Percentiles rank a stretch among this genome's conserved stretches.
Evolutionary conservation across 2,329 filamentous ascomycete genomes (phyloP).

Genomic region (Ophiosphaerella narmari): DNA sequence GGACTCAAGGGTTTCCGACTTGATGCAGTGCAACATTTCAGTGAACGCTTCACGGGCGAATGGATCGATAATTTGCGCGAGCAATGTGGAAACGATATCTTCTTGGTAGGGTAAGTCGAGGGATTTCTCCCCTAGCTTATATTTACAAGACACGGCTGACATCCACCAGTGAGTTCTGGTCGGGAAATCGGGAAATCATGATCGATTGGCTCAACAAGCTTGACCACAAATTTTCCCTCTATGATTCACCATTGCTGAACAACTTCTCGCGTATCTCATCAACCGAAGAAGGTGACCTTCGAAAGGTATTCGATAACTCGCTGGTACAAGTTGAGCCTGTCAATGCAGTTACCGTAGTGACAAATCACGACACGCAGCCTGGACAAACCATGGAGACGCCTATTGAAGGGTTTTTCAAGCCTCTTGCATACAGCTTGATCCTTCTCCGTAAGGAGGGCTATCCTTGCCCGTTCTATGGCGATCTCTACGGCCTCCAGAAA

Average conservation of each 20-base stretch:
- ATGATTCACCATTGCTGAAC: conserved; percentile 71
- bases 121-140: background rate
- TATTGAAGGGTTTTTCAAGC: conserved; percentile 70
- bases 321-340: conserved; percentile 60
- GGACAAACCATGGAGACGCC: conserved; percentile 67
- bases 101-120: conserved; percentile 58
- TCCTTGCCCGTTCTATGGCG: conserved; percentile 73
- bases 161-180: conserved; percentile 66
- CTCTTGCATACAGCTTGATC: conserved; percentile 72
- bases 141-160: background rate
- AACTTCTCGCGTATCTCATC: conserved; percentile 67
- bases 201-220: conserved; percentile 62
- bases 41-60: conserved; percentile 66
- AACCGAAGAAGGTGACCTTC: conserved; percentile 62
- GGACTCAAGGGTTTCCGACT: conserved; percentile 69
- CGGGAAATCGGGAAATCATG: conserved; percentile 61
- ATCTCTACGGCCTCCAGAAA: conserved; percentile 67
- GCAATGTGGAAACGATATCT: conserved; percentile 58
- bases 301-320: conserved; percentile 66
- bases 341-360: conserved; percentile 69
- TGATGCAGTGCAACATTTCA: conserved; percentile 76
- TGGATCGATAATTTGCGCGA: conserved; percentile 63
- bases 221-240: conserved; percentile 60
- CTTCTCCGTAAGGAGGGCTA: conserved; percentile 67
- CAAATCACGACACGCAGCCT: conserved; percentile 73